A percentile compares a stretch with the other conserved stretches of the same genome.
Evolutionary conservation across 2,329 filamentous ascomycete species (phyloP).

Genomic region (Westerdykella ornata): DNA sequence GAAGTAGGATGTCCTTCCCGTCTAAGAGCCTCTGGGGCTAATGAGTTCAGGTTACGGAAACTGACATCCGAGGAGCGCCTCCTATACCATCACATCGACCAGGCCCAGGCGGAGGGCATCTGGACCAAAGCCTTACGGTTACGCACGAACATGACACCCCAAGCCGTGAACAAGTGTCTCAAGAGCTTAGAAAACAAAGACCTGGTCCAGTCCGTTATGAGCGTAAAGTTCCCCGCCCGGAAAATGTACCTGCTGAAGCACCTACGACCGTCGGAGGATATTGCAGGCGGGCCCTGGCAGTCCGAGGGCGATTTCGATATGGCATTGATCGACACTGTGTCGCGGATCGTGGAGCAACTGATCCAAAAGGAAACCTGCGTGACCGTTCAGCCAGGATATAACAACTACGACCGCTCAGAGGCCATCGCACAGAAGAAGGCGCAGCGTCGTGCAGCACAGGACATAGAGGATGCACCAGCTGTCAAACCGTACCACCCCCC

Average conservation of each 20-base stretch:
- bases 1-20: constrained; percentile 21
- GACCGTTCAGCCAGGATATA: constrained; percentile 42
- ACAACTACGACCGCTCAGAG: constrained; percentile 34
- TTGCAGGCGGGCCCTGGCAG: constrained; percentile 92
- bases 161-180: constrained; percentile 70
- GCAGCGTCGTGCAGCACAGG: constrained; percentile 23
- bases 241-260: constrained; percentile 94
- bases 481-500: constrained; percentile 21
- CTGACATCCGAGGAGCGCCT: constrained; percentile 66
- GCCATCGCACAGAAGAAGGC: constrained; percentile 34
- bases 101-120: constrained; percentile 74
- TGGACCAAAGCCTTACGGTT: constrained; percentile 83
- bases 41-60: constrained; percentile 32
- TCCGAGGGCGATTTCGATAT: constrained; percentile 85
- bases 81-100: constrained; percentile 85
- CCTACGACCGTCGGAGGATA: constrained; percentile 77
- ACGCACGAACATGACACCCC: constrained; percentile 75
- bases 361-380: constrained; percentile 68
- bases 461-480: constrained; percentile 31
- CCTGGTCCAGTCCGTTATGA: constrained; percentile 83
- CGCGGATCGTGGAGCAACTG: constrained; percentile 65
- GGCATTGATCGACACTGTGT: constrained; percentile 74
- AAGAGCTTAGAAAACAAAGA: constrained; percentile 77
- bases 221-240: constrained; percentile 80
- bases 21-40: background rate